Conservation (phyloP, 768 basidiomycete genomes). For the Pholiota microspora region DNA sequence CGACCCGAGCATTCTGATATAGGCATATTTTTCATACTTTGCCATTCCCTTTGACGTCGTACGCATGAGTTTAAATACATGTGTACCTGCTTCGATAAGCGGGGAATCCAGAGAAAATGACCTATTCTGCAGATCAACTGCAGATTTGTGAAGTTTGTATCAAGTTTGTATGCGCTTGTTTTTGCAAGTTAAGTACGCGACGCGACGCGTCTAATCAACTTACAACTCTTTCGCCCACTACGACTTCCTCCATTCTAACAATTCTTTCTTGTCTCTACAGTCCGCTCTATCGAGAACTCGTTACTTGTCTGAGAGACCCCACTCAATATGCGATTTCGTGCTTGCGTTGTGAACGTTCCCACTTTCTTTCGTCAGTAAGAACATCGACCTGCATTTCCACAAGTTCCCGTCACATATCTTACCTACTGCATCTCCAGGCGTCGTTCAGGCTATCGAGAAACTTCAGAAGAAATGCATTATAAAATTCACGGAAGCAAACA, state of each 20-base stretch:
- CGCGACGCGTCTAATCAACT: slow-evolving; percentile 3
- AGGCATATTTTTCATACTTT: no score
- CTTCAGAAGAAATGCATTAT: slow-evolving; percentile 83
- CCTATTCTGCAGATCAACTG: no score
- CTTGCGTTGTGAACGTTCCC: slow-evolving; percentile 28
- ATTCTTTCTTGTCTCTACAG: no score
- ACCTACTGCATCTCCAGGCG: slow-evolving; percentile 46
- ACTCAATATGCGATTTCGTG: slow-evolving; percentile 29
- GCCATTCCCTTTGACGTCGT: no score
- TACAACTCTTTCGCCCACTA: neutral
- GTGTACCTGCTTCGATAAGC: no score
- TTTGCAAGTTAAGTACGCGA: neutral
- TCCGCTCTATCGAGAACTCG: no score
- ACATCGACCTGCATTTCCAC: neutral
- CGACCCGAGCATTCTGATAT: no score
- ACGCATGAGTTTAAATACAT: no score
- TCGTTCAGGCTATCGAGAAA: slow-evolving; percentile 81
- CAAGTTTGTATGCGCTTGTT: neutral
- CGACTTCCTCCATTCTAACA: no score
- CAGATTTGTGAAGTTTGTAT: no score
- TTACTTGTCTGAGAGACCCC: neutral
- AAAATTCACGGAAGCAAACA: slow-evolving; percentile 68
- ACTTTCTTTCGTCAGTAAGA: slow-evolving; percentile 32
- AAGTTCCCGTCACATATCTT: neutral
- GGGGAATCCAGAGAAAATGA: no score